phyloP scores from a whole-genome alignment of 2,329 filamentous ascomycete genomes.

The Colletotrichum orbiculare region DNA sequence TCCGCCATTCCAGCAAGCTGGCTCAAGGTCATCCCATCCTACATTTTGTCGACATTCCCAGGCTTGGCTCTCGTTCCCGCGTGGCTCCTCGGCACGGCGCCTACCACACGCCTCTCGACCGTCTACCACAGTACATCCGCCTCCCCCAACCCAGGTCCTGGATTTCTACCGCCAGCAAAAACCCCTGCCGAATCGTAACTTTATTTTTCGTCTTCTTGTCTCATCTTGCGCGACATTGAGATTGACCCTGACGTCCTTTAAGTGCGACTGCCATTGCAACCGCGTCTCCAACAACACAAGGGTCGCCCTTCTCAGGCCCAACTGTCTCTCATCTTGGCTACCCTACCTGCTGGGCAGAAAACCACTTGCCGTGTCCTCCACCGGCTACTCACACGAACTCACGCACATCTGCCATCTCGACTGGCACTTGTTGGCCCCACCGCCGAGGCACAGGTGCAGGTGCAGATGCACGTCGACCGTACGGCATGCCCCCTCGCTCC shows the following conservation, averaged over 20 bases:
- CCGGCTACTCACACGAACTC: slow-evolving; percentile 14
- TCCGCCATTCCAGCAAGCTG: slow-evolving; percentile 3
- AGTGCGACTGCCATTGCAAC: too few relatives aligned
- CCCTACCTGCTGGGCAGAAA: background rate
- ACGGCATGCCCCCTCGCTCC: slow-evolving; percentile 27
- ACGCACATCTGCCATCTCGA: slow-evolving; percentile 26
- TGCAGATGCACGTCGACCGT: slow-evolving; percentile 31
- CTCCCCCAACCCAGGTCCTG: slow-evolving; percentile 18
- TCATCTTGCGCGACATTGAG: slow-evolving; percentile 26
- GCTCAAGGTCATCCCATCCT: background rate
- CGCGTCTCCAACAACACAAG: too few relatives aligned
- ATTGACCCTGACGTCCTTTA: background rate
- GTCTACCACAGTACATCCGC: slow-evolving; percentile 1
- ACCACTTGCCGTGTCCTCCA: slow-evolving; percentile 22
- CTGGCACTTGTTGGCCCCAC: slow-evolving; percentile 28
- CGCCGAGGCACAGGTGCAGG: slow-evolving; percentile 27
- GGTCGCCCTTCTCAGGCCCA: too few relatives aligned
- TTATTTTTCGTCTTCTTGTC: slow-evolving; percentile 23
- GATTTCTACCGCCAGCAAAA: slow-evolving; percentile 1
- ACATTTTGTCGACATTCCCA: background rate
- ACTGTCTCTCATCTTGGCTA: slow-evolving; percentile 3
- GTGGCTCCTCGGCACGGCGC: slow-evolving; percentile 25
- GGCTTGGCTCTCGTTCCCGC: slow-evolving; percentile 1
- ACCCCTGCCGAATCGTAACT: slow-evolving; percentile 27
- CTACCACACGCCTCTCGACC: background rate